Evolutionary conservation across 768 basidiomycete species (phyloP), one percentile per base, ranked within the genome.

Genomic region (Amanita pseudoporphyria): DNA sequence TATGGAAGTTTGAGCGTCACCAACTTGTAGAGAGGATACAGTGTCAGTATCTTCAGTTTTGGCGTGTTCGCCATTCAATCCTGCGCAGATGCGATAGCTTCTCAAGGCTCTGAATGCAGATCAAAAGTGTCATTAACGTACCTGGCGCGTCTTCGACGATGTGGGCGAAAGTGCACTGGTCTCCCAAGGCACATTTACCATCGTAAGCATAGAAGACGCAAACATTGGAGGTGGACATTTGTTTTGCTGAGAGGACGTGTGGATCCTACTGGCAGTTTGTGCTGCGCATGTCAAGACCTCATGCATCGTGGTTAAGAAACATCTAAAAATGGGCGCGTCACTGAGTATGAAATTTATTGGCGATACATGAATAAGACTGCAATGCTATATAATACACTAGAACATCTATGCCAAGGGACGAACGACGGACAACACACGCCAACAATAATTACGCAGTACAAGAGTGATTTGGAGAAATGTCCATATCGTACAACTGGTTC

Each of bases 401-500:
- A 35, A n/a, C 33, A 35, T 4, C 33, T n/a, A 13, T 10, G 4
- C 16, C 5, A 10, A 13, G 33, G 16, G 4, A 35, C 12, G 3
- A 35, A 13, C 33, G 10, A 13, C 33, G 12, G 12, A 18, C 10
- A 13, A n/a, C 10, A 35, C 33, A 35, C 33, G 14, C 6, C n/a
- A 6, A n/a, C n/a, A n/a, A 42, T 4, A 22, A 22, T 19, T 24
- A 42, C 9, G 22, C 40, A n/a, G 7, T 19, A 42, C 40, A 10
- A 5, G 13, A 22, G 21, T 6, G 40, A 19, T 16, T 37, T 18
- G 39, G 19, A 7, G 18, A 9, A 2, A 10, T 9, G 13, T 52
- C 51, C 22, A 53, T 54, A 31, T 58, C 58, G 5, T 57, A 53
- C 21, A 58, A 49, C 22, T 59, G 59, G 48, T 58, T 60, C 64